Evolutionary conservation across 2,329 filamentous ascomycete genomes (phyloP).

Genomic region (Botrytis pseudocinerea): DNA sequence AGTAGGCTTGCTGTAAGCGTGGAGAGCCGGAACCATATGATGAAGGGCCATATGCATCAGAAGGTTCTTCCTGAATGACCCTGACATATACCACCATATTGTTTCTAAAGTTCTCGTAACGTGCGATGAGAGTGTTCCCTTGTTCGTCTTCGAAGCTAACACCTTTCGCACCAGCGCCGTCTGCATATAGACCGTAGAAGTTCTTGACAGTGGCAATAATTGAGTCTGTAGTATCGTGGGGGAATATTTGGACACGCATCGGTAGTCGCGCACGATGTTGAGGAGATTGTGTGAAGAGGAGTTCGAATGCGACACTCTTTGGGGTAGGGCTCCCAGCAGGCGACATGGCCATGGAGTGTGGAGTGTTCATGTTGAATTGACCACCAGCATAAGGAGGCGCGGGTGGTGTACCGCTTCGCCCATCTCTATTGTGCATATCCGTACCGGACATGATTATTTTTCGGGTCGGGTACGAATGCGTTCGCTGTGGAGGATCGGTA

Average conservation of each 20-base stretch:
- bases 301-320: constrained; percentile 79
- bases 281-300: constrained; percentile 67
- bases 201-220: constrained; percentile 99
- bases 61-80: constrained; percentile 63
- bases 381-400: constrained; percentile 29
- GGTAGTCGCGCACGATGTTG: constrained; percentile 73
- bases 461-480: constrained; percentile 36
- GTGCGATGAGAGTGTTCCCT: constrained; percentile 88
- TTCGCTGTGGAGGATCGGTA: constrained; percentile 29
- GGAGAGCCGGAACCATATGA: constrained; percentile 54
- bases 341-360: constrained; percentile 37
- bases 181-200: constrained; percentile 94
- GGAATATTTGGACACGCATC: constrained; percentile 88
- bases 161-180: constrained; percentile 66
- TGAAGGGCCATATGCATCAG: constrained; percentile 53
- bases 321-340: constrained; percentile 46
- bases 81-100: constrained; percentile 94
- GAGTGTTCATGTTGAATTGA: constrained; percentile 34
- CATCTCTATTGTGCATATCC: constrained; percentile 32
- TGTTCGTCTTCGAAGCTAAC: constrained; percentile 93
- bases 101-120: constrained; percentile 92
- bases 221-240: constrained; percentile 94
- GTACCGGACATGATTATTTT: constrained; percentile 35
- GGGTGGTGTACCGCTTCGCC: constrained; percentile 39
- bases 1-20: constrained; percentile 53